Base-by-base conservation (phyloP, 305 asterid genomes). In the Fraxinus sp. region DNA sequence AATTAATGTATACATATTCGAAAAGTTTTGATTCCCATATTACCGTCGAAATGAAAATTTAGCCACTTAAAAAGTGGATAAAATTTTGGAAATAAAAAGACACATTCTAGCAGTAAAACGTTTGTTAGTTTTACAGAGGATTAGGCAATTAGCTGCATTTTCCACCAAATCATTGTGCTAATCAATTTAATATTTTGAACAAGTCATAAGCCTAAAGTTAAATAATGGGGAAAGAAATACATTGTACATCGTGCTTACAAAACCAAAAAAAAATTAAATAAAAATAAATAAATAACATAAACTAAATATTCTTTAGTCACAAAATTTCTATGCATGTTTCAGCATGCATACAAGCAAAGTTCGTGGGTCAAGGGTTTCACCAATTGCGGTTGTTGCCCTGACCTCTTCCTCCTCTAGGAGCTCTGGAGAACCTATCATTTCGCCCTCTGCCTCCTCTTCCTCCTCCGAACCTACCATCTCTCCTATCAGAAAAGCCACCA, bases 401-500 rank as follows among this genome's bases (percentile, higher is more conserved):
- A 49, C 83, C 76, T 33, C 44, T 39, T 22, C 46, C 59, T 49
- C 59, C 71, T 9, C 83, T 82, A 14, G 68, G 14, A 49, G 72
- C 86, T 62, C 49, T 75, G 30, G 82, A 28, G n/a, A 59, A 72
- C 30, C 82, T 84, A 32, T 77, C 87, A 44, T 81, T 78, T 36
- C 83, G 55, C n/a, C n/a, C n/a, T n/a, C n/a, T n/a, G n/a, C 59
- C 59, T 1, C 59, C 59, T 46, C 59, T 44, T n/a, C 87, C 74
- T 10, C 89, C 74, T 36, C 70, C 36, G 22, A 77, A 77, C 33
- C 85, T 74, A 7, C 86, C 88, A 1, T 68, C 84, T 80, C 92
- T 83, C 82, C 92, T 77, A 52, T 83, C 89, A 0, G 80, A 57
- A 81, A 55, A 89, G 39, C 97, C 89, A n/a, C 91, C 88, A 83